A percentile compares a stretch with the other conserved stretches of the same genome.
phyloP scores from a whole-genome alignment of 2,329 filamentous ascomycete species.

The Apiospora marii region DNA sequence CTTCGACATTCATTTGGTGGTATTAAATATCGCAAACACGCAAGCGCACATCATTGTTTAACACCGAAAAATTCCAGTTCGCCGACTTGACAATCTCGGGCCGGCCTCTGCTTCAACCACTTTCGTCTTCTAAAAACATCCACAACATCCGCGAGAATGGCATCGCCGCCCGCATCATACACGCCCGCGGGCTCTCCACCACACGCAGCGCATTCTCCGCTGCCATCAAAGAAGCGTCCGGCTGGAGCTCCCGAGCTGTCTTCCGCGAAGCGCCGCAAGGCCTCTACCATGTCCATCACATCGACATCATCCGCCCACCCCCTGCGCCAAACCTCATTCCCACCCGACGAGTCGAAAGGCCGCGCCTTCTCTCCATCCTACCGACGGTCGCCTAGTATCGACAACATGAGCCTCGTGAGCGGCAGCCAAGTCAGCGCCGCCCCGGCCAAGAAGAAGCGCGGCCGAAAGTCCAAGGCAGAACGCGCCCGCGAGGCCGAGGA shows the following conservation, averaged over 20 bases:
- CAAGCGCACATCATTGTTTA: not conserved
- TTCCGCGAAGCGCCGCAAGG: slow-evolving; percentile 73
- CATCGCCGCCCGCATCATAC: slow-evolving; percentile 62
- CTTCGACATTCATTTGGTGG: no score
- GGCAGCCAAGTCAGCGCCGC: slow-evolving; percentile 64
- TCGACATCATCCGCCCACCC: slow-evolving; percentile 67
- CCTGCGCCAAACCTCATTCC: slow-evolving; percentile 83
- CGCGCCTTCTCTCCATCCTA: slow-evolving; percentile 58
- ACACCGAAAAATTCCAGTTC: not conserved
- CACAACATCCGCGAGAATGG: slow-evolving; percentile 48
- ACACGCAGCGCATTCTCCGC: slow-evolving; percentile 57
- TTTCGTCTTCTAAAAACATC: slow-evolving; percentile 14
- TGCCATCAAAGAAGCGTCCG: slow-evolving; percentile 69
- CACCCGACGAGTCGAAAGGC: slow-evolving; percentile 61
- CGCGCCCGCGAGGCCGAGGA: slow-evolving; percentile 56
- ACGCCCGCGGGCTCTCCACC: slow-evolving; percentile 65
- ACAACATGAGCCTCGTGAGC: slow-evolving; percentile 66
- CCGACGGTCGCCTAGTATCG: slow-evolving; percentile 71
- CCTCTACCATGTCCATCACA: slow-evolving; percentile 66
- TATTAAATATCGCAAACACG: not conserved
- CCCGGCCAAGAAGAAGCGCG: slow-evolving; percentile 64
- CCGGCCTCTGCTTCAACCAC: not conserved
- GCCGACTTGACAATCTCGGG: not conserved
- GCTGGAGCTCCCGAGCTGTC: slow-evolving; percentile 62
- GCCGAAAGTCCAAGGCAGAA: slow-evolving; percentile 66